These are phyloP conservation scores for Scheffersomyces insectosa DNA, from an alignment of 1,139 yeast species.

Conservation along the genomic window DNA sequence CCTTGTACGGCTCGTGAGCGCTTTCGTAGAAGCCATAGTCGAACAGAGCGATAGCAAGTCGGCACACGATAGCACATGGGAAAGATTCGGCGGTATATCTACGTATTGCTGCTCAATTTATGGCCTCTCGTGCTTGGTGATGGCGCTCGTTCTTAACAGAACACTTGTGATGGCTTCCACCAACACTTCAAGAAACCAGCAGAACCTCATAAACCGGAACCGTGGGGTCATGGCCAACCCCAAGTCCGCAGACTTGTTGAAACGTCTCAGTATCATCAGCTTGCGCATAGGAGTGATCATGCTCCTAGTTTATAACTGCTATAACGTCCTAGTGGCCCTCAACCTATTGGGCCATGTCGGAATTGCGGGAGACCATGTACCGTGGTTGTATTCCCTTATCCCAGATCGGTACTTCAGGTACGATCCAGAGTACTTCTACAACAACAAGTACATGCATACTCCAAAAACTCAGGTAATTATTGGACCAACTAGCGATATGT, in stretches of 20 bases:
- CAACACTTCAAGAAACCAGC: constrained; percentile 34
- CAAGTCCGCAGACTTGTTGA: constrained; percentile 21
- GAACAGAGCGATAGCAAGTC: constrained; percentile 19
- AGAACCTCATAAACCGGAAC: constrained; percentile 8
- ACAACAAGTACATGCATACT: constrained; percentile 33
- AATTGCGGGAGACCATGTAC: constrained; percentile 19
- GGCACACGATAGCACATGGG: constrained; percentile 10
- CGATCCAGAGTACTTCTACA: constrained; percentile 26
- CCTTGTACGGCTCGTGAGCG: constrained; percentile 13
- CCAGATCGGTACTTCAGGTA: constrained; percentile 33
- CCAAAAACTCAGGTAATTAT: constrained; percentile 33
- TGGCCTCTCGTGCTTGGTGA: constrained; percentile 51
- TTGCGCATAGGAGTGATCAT: constrained; percentile 37
- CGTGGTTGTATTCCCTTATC: constrained; percentile 11
- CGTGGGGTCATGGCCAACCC: constrained; percentile 10
- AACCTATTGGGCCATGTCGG: constrained; percentile 25
- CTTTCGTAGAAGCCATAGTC: constrained; percentile 23
- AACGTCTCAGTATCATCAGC: constrained; percentile 21
- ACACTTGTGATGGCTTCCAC: constrained; percentile 68
- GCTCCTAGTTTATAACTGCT: constrained; percentile 31
- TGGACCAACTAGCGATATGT: constrained; percentile 57
- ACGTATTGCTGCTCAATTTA: constrained; percentile 38
- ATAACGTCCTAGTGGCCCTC: constrained; percentile 40
- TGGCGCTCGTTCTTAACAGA: constrained; percentile 66
- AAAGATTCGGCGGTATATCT: constrained; percentile 20